Conservation (phyloP, 2,329 filamentous ascomycete genomes). For the Fusarium robinianum region DNA sequence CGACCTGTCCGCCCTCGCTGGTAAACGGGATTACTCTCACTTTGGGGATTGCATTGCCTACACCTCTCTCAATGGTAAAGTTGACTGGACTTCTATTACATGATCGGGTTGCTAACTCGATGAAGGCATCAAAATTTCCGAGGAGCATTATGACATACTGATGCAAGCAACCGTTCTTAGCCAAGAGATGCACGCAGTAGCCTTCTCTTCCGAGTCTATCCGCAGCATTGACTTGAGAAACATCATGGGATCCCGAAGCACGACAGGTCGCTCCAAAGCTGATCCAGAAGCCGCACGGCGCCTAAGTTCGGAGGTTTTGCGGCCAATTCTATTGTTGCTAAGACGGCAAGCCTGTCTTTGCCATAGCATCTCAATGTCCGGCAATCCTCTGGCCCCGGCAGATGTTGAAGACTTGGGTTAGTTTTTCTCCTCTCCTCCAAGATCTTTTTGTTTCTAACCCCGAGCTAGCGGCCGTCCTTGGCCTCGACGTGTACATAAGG, state of each 20-base stretch:
- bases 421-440: neutral
- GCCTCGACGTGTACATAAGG: slow-evolving; percentile 48
- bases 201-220: slow-evolving; percentile 60
- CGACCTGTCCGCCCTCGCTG: slow-evolving; percentile 49
- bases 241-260: slow-evolving; percentile 34
- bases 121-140: slow-evolving; percentile 51
- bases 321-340: slow-evolving; percentile 55
- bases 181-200: slow-evolving; percentile 60
- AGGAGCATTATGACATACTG: slow-evolving; percentile 54
- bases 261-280: slow-evolving; percentile 30
- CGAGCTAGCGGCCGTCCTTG: slow-evolving; percentile 39
- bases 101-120: slow-evolving; percentile 11
- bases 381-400: slow-evolving; percentile 51
- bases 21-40: slow-evolving; percentile 49
- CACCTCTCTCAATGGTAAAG: slow-evolving; percentile 56
- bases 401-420: slow-evolving; percentile 57
- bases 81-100: too few species aligned
- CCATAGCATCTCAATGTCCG: slow-evolving; percentile 55
- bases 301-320: slow-evolving; percentile 48
- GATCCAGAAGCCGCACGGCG: slow-evolving; percentile 30
- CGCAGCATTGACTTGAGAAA: slow-evolving; percentile 59
- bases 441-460: slow-evolving; percentile 11
- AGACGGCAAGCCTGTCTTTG: slow-evolving; percentile 53
- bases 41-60: slow-evolving; percentile 55
- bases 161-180: slow-evolving; percentile 56